phyloP scores from a whole-genome alignment of 1,284 basidiomycete species.

The Cerrena zonata region DNA sequence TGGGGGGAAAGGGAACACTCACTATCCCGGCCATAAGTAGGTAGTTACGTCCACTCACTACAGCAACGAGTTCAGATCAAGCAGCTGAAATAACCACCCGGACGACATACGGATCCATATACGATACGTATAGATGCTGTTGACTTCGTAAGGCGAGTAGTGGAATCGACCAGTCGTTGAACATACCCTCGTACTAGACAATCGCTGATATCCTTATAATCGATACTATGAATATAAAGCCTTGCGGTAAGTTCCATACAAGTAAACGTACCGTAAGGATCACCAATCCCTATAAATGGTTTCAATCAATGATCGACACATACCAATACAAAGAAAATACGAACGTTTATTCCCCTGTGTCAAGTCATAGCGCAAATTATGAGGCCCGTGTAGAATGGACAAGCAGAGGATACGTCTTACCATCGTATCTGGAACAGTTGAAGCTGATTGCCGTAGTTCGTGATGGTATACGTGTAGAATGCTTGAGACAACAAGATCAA shows the following conservation, averaged over 20 bases:
- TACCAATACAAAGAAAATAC: constrained; percentile 10
- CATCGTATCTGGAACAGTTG: constrained; percentile 6
- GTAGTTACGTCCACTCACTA: constrained; percentile 18
- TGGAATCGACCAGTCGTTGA: neutral
- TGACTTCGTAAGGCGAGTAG: neutral
- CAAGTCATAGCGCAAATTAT: neutral
- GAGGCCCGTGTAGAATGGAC: neutral
- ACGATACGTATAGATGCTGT: constrained; percentile 17
- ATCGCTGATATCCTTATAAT: constrained; percentile 14
- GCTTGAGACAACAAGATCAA: constrained; percentile 7
- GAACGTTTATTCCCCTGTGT: neutral
- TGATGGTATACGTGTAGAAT: constrained; percentile 9
- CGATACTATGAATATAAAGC: no score
- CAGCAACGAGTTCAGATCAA: neutral
- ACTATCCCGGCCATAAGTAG: constrained; percentile 13
- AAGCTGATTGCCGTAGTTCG: constrained; percentile 10
- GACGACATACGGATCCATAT: constrained; percentile 16
- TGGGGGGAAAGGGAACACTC: constrained; percentile 2
- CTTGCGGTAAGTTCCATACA: no score
- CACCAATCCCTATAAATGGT: constrained; percentile 5
- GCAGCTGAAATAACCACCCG: neutral
- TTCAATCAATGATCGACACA: neutral
- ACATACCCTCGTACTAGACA: constrained; percentile 13
- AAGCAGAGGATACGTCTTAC: neutral
- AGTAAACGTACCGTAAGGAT: constrained; percentile 14